Evolutionary conservation across 306 rosid genomes (phyloP).

Genomic region (Erythrophleum fordii): DNA sequence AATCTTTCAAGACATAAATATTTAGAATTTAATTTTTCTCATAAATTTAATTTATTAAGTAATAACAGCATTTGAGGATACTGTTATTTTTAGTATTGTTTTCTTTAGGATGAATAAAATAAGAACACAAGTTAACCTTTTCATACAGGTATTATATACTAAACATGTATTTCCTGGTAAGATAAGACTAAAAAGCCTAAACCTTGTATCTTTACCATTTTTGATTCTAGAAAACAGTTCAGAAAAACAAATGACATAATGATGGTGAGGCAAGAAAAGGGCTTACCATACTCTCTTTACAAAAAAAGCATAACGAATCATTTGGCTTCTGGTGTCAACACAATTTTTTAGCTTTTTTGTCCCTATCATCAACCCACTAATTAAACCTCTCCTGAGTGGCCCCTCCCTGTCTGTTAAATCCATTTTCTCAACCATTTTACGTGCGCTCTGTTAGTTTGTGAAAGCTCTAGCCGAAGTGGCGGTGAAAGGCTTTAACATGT

Average conservation of each 20-base stretch:
- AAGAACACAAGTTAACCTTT: neutral
- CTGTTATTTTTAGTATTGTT: too few relatives aligned
- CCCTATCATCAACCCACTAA: slow-evolving; percentile 28
- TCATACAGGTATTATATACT: neutral
- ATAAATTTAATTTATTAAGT: too few relatives aligned
- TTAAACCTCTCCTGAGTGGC: neutral
- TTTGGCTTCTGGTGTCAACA: slow-evolving; percentile 35
- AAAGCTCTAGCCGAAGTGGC: slow-evolving; percentile 4
- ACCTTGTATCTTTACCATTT: neutral
- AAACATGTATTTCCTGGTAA: neutral
- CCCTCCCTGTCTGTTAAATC: slow-evolving; percentile 17
- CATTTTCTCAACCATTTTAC: slow-evolving; percentile 18
- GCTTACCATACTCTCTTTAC: slow-evolving; percentile 27
- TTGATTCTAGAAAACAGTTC: neutral
- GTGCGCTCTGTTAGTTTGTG: slow-evolving; percentile 15
- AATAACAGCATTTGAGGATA: too few relatives aligned
- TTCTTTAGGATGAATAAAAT: neutral
- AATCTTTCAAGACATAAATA: too few relatives aligned
- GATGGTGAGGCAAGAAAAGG: slow-evolving; percentile 1
- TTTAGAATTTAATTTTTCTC: too few relatives aligned
- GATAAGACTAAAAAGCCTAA: neutral
- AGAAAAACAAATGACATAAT: neutral
- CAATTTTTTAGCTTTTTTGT: slow-evolving; percentile 16
- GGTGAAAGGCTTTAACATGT: slow-evolving; percentile 18
- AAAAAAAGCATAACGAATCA: slow-evolving; percentile 18